Evolutionary conservation across 192 early-diverging fungal species (phyloP).

Genomic region (Phlyctochytrium planicorne): DNA sequence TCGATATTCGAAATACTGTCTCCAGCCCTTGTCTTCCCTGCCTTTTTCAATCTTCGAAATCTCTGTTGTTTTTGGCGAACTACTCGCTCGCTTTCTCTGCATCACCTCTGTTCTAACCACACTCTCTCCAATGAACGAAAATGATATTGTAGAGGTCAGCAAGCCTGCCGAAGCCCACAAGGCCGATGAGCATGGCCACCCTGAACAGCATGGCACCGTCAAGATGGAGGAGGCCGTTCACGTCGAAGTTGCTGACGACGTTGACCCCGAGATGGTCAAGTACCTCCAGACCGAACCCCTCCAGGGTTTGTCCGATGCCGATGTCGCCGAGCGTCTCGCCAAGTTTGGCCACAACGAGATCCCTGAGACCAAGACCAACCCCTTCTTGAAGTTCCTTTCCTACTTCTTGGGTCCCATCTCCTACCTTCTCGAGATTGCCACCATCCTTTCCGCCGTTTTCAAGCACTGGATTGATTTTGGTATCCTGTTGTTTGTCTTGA

Average conservation of each 20-base stretch:
- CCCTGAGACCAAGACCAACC: constrained; percentile 81
- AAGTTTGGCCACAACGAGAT: constrained; percentile 75
- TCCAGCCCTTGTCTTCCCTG: no score
- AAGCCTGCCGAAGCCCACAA: no score
- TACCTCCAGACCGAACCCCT: constrained; percentile 77
- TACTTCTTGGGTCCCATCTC: constrained; percentile 91
- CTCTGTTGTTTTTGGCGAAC: no score
- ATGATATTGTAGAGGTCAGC: no score
- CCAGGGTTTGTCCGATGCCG: constrained; percentile 68
- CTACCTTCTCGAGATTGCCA: constrained; percentile 86
- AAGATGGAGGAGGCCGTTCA: constrained; percentile 35
- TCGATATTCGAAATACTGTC: no score
- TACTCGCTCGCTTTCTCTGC: no score
- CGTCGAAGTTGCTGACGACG: constrained; percentile 37
- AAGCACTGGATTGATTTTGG: constrained; percentile 85
- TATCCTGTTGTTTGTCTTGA: constrained; percentile 81
- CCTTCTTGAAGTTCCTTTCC: constrained; percentile 77
- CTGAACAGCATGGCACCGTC: not conserved
- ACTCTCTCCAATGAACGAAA: no score
- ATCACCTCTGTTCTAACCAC: no score
- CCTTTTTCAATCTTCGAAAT: no score
- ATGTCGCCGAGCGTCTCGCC: constrained; percentile 68
- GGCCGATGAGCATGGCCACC: not conserved
- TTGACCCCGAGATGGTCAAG: constrained; percentile 34
- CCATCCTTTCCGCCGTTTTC: constrained; percentile 78